Conservation (phyloP, 225 moss, liverwort and hornwort genomes). For the Thuidium tamariscinum region DNA sequence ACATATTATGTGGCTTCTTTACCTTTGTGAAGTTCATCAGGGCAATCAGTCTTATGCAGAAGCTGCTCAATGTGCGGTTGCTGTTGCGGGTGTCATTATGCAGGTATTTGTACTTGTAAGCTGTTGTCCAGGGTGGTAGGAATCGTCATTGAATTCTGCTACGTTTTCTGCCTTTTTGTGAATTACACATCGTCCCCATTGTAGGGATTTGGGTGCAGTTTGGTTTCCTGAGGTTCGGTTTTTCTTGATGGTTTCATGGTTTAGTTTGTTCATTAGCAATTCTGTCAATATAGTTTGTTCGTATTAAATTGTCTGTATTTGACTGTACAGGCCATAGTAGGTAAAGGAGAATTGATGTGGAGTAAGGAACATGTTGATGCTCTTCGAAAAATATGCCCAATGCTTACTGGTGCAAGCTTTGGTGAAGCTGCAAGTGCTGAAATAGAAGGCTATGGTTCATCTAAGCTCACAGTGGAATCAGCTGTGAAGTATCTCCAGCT, state of each 20-base stretch:
- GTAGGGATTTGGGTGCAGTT: background rate
- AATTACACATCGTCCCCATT: background rate
- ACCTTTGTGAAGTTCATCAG: conserved; percentile 96
- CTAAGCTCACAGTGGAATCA: conserved; percentile 94
- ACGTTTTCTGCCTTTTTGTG: background rate
- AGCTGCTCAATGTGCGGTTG: conserved; percentile 98
- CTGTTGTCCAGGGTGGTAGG: background rate
- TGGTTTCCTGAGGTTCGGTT: background rate
- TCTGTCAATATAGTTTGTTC: background rate
- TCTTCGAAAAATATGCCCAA: conserved; percentile 85
- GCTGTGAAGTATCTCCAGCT: conserved; percentile 99
- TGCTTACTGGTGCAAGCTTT: conserved; percentile 83
- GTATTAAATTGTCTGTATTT: background rate
- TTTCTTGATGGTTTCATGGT: background rate
- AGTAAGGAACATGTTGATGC: conserved; percentile 89
- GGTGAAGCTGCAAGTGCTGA: conserved; percentile 97
- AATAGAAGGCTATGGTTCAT: conserved; percentile 97
- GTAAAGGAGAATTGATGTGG: conserved; percentile 86
- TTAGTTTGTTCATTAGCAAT: background rate
- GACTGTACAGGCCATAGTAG: conserved; percentile 72
- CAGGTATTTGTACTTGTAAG: conserved; percentile 41
- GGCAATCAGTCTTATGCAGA: conserved; percentile 98
- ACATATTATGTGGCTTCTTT: conserved; percentile 98
- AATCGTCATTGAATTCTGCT: background rate
- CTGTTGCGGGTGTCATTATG: conserved; percentile 99